Conservation (phyloP, 768 basidiomycete genomes). For the Panus rudis region DNA sequence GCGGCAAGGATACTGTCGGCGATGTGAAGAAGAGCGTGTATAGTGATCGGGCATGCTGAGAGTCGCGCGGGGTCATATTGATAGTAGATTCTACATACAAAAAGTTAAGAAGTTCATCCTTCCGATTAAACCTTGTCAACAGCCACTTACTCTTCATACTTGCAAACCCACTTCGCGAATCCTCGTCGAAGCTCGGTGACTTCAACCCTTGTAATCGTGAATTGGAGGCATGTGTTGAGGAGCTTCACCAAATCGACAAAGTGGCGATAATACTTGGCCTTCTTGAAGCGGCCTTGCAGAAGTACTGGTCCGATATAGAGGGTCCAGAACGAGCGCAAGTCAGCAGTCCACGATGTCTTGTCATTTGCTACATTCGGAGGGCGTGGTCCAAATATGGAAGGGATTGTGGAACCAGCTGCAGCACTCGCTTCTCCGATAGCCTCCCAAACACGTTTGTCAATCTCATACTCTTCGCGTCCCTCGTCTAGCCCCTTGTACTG, state of each 20-base stretch:
- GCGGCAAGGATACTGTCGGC: constrained; percentile 11
- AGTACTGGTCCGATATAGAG: constrained; percentile 19
- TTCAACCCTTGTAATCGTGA: constrained; percentile 12
- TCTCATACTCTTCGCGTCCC: constrained; percentile 5
- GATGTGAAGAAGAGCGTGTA: constrained; percentile 20
- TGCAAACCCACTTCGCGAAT: constrained; percentile 16
- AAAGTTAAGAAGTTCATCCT: not conserved
- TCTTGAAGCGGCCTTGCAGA: constrained; percentile 14
- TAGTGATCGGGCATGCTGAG: constrained; percentile 17
- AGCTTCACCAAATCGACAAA: constrained; percentile 18
- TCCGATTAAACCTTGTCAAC: not conserved
- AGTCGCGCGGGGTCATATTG: constrained; percentile 12
- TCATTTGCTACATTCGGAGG: constrained; percentile 15
- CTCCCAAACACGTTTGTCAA: constrained; percentile 16
- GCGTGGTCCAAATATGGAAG: constrained; percentile 11
- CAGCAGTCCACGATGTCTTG: constrained; percentile 16
- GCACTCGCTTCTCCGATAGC: constrained; percentile 13
- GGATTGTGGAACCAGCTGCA: constrained; percentile 13
- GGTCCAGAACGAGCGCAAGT: constrained; percentile 20
- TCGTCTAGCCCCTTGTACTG: constrained; percentile 16
- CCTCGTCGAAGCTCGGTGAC: constrained; percentile 9
- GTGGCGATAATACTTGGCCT: constrained; percentile 19
- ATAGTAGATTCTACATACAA: constrained; percentile 17
- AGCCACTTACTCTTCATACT: constrained; percentile 12
- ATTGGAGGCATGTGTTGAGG: constrained; percentile 18